Evolutionary conservation across 2,329 filamentous ascomycete genomes (phyloP), one percentile per base, ranked within the genome.

Genomic region (Fusarium paranaense): DNA sequence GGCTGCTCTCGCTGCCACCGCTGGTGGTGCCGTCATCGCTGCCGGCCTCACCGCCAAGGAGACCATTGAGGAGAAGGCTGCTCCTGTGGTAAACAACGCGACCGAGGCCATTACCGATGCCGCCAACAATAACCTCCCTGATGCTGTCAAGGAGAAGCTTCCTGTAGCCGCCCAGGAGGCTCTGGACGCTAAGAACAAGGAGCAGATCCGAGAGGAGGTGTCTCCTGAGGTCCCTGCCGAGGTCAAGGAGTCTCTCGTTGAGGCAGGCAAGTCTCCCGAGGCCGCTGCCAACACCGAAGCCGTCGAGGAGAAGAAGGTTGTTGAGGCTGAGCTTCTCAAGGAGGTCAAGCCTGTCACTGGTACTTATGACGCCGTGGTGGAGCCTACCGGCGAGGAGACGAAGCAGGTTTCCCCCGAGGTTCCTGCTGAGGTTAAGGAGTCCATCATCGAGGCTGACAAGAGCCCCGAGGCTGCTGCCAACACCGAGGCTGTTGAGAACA

Each of bases 301-400:
- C 20, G 93, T 97, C 8, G 84, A 89, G 71, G 93, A 95, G 77
- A 97, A 97, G 89, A 90, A 90, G 81, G 87, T 86, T 11, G 87
- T 95, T 6, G 94, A 97, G 85, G 82, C 89, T 30, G 93, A 97
- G 84, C 86, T 97, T 10, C 85, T 95, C 57, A 87, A 90, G 73
- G 89, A 93, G 81, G 87, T 91, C 70, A 86, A 88, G 81, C 80
- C 80, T 62, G 50, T 70, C 33, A 73, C 76, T 10, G 72, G 69
- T 35, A 75, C 63, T 42, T 75, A 75, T 16, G 72, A 75, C 38
- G 72, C 67, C n/a, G 72, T 73, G 16, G 66, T 75, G 13, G 67
- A 67, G n/a, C 70, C 75, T 30, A n/a, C 71, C n/a, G 67, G 69
- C n/a, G 76, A 78, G 50, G 68, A 69, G 59, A 52, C 67, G 18